These are phyloP conservation scores for Dactylella cylindrospora DNA, from an alignment of 2,329 filamentous ascomycete species.

Conservation along the genomic window DNA sequence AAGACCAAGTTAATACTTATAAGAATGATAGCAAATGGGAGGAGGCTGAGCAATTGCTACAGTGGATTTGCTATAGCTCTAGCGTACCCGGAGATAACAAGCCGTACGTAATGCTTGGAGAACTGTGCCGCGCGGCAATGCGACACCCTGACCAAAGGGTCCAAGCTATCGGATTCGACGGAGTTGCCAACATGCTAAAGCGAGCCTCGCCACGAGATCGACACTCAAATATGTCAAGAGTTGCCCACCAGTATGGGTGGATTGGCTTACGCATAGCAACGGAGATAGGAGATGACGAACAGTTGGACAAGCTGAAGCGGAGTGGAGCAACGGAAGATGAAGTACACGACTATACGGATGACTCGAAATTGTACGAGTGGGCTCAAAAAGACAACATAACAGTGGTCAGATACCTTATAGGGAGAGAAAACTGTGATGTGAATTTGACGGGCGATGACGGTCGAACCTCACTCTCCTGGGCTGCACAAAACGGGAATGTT, in stretches of 20 bases:
- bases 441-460: conserved; percentile 13
- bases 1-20: conserved; percentile 8
- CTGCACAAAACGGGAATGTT: conserved; percentile 18
- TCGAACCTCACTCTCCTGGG: conserved; percentile 18
- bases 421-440: not conserved
- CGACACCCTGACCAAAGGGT: conserved; percentile 2
- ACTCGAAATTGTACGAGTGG: conserved; percentile 15
- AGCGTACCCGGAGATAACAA: not conserved
- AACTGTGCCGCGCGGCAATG: conserved; percentile 30
- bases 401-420: conserved; percentile 16
- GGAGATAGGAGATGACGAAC: conserved; percentile 10
- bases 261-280: conserved; percentile 28
- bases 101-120: conserved; percentile 2
- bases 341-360: conserved; percentile 8
- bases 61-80: conserved; percentile 14
- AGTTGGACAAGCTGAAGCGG: conserved; percentile 2
- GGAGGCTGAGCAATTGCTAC: conserved; percentile 8
- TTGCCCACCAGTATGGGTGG: conserved; percentile 19
- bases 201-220: not conserved
- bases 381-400: conserved; percentile 12
- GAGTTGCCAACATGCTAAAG: conserved; percentile 21
- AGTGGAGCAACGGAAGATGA: conserved; percentile 15
- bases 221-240: not conserved
- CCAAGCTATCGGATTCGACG: conserved; percentile 12
- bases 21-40: conserved; percentile 8